Conservation (phyloP, 495 filamentous ascomycete species). For the Penicillium maclennaniae region DNA sequence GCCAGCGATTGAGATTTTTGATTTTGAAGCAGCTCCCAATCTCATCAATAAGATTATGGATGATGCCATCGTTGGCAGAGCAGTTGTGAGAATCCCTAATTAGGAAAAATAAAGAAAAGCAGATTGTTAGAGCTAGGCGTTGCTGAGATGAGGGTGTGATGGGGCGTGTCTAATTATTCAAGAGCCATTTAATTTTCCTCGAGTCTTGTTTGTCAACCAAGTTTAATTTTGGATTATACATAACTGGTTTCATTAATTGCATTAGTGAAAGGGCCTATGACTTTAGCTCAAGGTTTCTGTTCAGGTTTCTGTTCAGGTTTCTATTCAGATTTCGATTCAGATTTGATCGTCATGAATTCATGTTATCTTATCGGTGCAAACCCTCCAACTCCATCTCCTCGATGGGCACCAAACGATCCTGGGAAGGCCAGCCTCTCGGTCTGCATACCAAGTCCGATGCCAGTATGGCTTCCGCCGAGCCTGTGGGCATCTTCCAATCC, state of each 20-base stretch:
- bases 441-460: conserved; percentile 21
- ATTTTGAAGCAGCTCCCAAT: conserved; percentile 17
- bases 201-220: no score
- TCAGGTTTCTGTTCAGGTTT: no score
- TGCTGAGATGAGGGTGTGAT: not conserved
- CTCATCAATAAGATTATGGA: conserved; percentile 16
- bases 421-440: conserved; percentile 52
- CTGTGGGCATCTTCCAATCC: conserved; percentile 48
- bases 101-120: not conserved
- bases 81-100: conserved; percentile 23
- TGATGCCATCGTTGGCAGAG: conserved; percentile 22
- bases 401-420: conserved; percentile 55
- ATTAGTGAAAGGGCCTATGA: no score
- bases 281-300: no score
- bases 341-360: not conserved
- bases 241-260: no score
- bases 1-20: conserved; percentile 22
- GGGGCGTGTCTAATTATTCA: not conserved
- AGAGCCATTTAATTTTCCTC: no score
- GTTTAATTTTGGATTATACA: no score
- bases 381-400: conserved; percentile 7
- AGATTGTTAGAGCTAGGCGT: not conserved
- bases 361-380: conserved; percentile 20
- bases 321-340: no score
- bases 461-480: conserved; percentile 25